Conservation (phyloP, 805 yeast species). For the Teunomyces panamensis region DNA sequence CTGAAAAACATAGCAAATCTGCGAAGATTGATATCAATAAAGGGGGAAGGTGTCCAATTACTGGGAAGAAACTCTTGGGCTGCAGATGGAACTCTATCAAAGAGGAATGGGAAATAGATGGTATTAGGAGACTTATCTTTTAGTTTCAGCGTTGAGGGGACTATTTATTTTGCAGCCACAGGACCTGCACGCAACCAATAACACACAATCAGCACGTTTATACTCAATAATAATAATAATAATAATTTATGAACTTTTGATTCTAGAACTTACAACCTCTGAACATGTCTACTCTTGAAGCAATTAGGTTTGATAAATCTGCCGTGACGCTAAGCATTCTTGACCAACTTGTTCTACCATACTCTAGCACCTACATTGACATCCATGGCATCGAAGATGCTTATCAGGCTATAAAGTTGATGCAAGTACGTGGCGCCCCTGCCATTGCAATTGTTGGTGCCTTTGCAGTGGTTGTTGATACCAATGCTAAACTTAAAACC, state of each 20-base stretch:
- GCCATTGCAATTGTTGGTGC: constrained; percentile 96
- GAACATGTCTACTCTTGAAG: constrained; percentile 38
- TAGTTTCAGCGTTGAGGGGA: constrained; percentile 17
- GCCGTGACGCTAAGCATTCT: constrained; percentile 53
- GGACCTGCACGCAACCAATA: neutral
- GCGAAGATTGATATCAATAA: constrained; percentile 29
- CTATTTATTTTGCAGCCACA: neutral
- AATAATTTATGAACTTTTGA: neutral
- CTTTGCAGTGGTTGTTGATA: constrained; percentile 77
- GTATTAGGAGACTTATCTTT: constrained; percentile 71
- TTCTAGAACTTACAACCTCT: neutral
- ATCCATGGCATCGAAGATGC: constrained; percentile 71
- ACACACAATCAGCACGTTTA: neutral
- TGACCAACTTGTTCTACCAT: constrained; percentile 84
- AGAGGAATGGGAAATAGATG: constrained; percentile 69
- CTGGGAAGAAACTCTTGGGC: constrained; percentile 68
- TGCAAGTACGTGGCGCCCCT: constrained; percentile 98
- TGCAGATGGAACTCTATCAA: constrained; percentile 60
- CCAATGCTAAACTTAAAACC: constrained; percentile 26
- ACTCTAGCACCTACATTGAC: constrained; percentile 63
- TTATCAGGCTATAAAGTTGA: constrained; percentile 72
- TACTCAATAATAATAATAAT: too few relatives aligned
- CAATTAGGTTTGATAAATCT: constrained; percentile 61
- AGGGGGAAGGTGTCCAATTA: constrained; percentile 82
- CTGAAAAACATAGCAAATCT: constrained; percentile 7